A percentile compares a stretch with the other conserved stretches of the same genome.
phyloP scores from a whole-genome alignment of 805 yeast genomes.

The Starmerella etchellsii region DNA sequence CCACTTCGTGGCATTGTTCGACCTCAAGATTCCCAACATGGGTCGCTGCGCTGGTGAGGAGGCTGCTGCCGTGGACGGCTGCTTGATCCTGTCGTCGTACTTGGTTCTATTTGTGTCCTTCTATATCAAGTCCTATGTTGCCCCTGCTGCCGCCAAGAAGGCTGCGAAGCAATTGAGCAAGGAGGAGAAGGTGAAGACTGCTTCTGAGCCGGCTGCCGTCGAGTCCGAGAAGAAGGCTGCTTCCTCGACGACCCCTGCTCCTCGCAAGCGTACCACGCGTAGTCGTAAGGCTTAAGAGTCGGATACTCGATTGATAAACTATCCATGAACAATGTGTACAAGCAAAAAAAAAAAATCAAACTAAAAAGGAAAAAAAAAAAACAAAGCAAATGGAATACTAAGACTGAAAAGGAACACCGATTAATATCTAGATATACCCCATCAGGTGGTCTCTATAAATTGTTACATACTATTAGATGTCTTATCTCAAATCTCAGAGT shows the following conservation, averaged over 20 bases:
- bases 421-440: no score
- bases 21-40: constrained; percentile 50
- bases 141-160: constrained; percentile 21
- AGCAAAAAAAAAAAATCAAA: no score
- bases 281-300: constrained; percentile 17
- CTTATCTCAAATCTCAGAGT: no score
- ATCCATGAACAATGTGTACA: no score
- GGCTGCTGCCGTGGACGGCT: constrained; percentile 86
- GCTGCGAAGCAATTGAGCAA: constrained; percentile 7
- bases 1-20: constrained; percentile 65
- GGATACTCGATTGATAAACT: no score
- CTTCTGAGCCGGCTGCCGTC: constrained; percentile 4
- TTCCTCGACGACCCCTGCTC: constrained; percentile 5
- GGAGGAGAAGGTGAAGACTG: constrained; percentile 1
- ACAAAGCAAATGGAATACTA: no score
- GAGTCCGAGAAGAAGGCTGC: background rate
- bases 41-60: constrained; percentile 89
- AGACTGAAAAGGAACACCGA: no score
- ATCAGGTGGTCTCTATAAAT: no score
- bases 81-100: constrained; percentile 75
- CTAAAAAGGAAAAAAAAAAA: no score
- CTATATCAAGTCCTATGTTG: constrained; percentile 76
- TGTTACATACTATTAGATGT: no score
- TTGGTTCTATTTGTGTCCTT: constrained; percentile 81
- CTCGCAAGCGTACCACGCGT: constrained; percentile 17